Base-by-base conservation (phyloP, 1,139 yeast species). In the Kodamaea plutei region DNA sequence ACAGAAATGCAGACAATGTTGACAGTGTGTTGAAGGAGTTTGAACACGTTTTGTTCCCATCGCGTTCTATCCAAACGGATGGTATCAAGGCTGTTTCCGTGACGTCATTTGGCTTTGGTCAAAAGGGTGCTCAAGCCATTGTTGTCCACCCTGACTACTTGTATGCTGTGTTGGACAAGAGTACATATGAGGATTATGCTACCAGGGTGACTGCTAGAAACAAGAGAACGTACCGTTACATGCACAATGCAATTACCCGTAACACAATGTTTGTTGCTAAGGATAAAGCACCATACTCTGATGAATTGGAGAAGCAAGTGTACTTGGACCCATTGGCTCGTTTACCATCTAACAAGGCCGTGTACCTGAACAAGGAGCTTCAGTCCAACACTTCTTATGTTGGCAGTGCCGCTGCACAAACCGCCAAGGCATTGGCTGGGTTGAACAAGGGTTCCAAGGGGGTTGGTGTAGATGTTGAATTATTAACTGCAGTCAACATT, bases 31-130 rank as follows among this genome's bases (percentile, higher is more conserved):
- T 91, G 60, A 87, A 87, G 66, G 76, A 84, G 54, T 89, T 65
- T 56, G 94, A 88, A 51, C 80, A 84, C 59, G 87, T 91, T 44
- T 77, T 91, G 61, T 91, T 81, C 76, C 97, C 98, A 59, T 85
- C 96, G 15, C 84, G 93, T 63, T 72, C 95, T 23, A 76, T 91
- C 52, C 84, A 84, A 68, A 91, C 98, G 33, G 95, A 88, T 58
- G 98, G 98, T 61, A 76, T 91, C 56, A 91, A 89, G 74, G 99
- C 99, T 38, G 95, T 85, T 35, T 85, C 96, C 24, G 79, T 91
- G 32, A 91, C 97, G 8, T 91, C 99, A 6, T 91, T 91, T 60
- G 99, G 99, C 59, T 91, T 91, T 61, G 99, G 99, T 59, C 99
- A 91, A 71, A 91, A 91, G 75, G 99, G 99, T 67, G 98, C 91